Evolutionary conservation across 2,329 filamentous ascomycete species (phyloP).

Genomic region (Clarireedia monteithiana): DNA sequence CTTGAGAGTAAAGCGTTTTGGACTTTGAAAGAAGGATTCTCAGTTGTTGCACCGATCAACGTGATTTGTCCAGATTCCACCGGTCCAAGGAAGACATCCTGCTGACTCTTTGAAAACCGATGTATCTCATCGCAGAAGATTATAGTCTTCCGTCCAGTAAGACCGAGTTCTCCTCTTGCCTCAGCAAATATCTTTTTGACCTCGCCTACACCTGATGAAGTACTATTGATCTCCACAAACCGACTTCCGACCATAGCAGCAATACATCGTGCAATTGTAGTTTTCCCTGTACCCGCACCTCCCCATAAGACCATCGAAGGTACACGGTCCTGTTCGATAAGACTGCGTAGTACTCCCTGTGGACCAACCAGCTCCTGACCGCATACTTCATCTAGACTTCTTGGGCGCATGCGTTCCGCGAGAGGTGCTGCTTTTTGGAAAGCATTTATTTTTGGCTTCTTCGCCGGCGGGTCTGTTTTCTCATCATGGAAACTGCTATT

Average conservation of each 20-base stretch:
- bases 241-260: slow-evolving; percentile 73
- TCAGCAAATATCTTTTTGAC: slow-evolving; percentile 89
- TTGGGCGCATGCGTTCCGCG: slow-evolving; percentile 88
- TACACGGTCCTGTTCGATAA: slow-evolving; percentile 79
- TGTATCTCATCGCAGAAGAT: slow-evolving; percentile 84
- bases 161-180: slow-evolving; percentile 66
- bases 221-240: slow-evolving; percentile 95
- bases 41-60: slow-evolving; percentile 89
- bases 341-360: slow-evolving; percentile 71
- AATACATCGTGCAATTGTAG: slow-evolving; percentile 86
- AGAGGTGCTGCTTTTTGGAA: slow-evolving; percentile 69
- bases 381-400: slow-evolving; percentile 73
- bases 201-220: slow-evolving; percentile 77
- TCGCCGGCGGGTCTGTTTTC: slow-evolving; percentile 32
- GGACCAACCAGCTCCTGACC: slow-evolving; percentile 88
- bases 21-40: slow-evolving; percentile 93
- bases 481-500: slow-evolving; percentile 1
- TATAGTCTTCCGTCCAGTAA: slow-evolving; percentile 87
- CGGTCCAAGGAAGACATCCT: slow-evolving; percentile 88
- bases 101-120: slow-evolving; percentile 66
- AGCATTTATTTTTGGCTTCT: slow-evolving; percentile 58
- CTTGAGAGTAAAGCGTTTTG: slow-evolving; percentile 80
- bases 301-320: slow-evolving; percentile 99
- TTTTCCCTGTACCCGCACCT: slow-evolving; percentile 73
- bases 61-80: slow-evolving; percentile 89